Base-by-base conservation (phyloP, 805 yeast species). In the Saccharomycopsis microspora region DNA sequence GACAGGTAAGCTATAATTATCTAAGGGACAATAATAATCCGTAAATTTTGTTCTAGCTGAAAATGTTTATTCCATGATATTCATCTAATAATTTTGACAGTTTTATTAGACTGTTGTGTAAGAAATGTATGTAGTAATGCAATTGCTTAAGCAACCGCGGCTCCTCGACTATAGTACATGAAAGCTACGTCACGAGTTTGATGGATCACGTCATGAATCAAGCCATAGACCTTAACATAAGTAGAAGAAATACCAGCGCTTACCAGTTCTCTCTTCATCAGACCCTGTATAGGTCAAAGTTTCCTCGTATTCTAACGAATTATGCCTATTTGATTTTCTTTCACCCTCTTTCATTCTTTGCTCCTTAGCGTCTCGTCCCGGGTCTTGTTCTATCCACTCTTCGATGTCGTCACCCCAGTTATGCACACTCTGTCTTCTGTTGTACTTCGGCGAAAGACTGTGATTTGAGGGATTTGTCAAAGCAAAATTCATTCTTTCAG, bases 211-310 rank as follows among this genome's bases (percentile, higher is more conserved):
- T 19, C 19, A 19, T 19, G 19, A 19, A 19, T 19, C 19, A 19
- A 34, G n/a, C 27, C 10, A 11, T 10, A 11, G 19, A 33, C 3
- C n/a, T 39, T 27, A 44, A 31, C 47, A 39, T 32, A 45, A 28
- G 31, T 45, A 42, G 11, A 45, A 45, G 28, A 41, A 45, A 45
- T 40, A 45, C 48, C 48, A 45, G 19, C 19, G 19, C 19, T 19
- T 19, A 1, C 19, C 19, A 19, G 19, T 19, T 19, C 2, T 2
- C 19, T 19, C 19, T 19, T 19, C 19, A 19, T 19, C 2, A 19
- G 2, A 19, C 19, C 19, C 19, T 19, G 19, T 19, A 19, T 19
- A 19, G 19, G 19, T 19, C 19, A 19, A 19, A 19, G 19, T 19
- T 19, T 19, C 19, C 19, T 19, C 19, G 19, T 19, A 19, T 19